These are phyloP conservation scores for Xylaria nigripes DNA, from an alignment of 495 filamentous ascomycete genomes.

Conservation along the genomic window DNA sequence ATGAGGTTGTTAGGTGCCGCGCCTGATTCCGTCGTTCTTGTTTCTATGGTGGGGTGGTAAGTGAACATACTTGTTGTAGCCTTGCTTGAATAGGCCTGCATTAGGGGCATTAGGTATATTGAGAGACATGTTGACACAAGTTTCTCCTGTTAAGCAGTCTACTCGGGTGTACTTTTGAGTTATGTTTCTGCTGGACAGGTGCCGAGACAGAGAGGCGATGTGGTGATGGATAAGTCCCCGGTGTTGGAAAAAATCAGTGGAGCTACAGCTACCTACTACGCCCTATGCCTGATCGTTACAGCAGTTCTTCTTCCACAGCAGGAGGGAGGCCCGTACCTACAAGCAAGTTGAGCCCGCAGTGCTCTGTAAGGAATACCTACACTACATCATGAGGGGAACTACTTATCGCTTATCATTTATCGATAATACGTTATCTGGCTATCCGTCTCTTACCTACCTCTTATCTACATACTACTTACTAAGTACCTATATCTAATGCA, in stretches of 20 bases:
- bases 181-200: constrained; percentile 7
- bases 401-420: neutral
- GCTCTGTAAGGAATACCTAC: neutral
- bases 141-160: neutral
- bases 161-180: constrained; percentile 3
- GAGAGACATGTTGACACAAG: constrained; percentile 69
- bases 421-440: neutral
- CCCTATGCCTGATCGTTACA: too few species aligned
- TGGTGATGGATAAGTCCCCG: neutral
- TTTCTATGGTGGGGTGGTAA: constrained; percentile 17
- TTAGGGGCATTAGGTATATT: constrained; percentile 90
- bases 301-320: too few species aligned
- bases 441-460: neutral
- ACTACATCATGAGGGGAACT: neutral
- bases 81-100: constrained; percentile 86
- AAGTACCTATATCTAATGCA: too few species aligned
- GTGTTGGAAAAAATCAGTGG: constrained; percentile 12
- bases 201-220: neutral
- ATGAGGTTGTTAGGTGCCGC: constrained; percentile 8
- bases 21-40: neutral
- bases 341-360: neutral
- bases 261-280: neutral
- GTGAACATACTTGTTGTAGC: constrained; percentile 80
- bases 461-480: neutral
- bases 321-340: too few species aligned